Conservation (phyloP, 805 yeast genomes). For the Saturnispora saitoi region DNA sequence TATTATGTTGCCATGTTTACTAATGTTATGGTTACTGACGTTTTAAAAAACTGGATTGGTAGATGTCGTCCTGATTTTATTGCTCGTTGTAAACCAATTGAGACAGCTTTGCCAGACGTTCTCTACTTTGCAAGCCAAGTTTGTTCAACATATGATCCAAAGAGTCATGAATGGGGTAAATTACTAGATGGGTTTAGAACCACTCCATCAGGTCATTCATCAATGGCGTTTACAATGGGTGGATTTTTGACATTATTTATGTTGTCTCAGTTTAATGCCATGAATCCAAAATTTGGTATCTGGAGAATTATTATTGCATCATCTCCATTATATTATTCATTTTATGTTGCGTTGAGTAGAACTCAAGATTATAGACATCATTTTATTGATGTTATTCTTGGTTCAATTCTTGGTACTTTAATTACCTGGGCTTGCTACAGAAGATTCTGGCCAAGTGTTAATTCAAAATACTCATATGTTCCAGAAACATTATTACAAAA, state of each 20-base stretch:
- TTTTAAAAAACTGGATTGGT: slow-evolving; percentile 77
- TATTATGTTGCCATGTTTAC: slow-evolving; percentile 49
- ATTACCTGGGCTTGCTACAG: slow-evolving; percentile 53
- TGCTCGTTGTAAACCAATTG: slow-evolving; percentile 69
- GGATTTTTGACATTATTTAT: slow-evolving; percentile 59
- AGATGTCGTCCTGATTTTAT: slow-evolving; percentile 89
- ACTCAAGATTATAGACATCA: slow-evolving; percentile 94
- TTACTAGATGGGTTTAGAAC: slow-evolving; percentile 70
- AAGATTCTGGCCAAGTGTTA: slow-evolving; percentile 41
- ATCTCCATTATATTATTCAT: slow-evolving; percentile 60
- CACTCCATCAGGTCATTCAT: slow-evolving; percentile 77
- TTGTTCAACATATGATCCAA: slow-evolving; percentile 46
- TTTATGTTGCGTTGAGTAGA: slow-evolving; percentile 72
- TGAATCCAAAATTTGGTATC: slow-evolving; percentile 38
- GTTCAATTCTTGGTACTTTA: slow-evolving; percentile 55
- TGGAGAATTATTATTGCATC: slow-evolving; percentile 52
- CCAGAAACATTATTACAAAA: slow-evolving; percentile 23
- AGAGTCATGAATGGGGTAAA: slow-evolving; percentile 13
- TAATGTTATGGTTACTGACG: slow-evolving; percentile 59
- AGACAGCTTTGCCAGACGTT: slow-evolving; percentile 45
- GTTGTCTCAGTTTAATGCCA: slow-evolving; percentile 47
- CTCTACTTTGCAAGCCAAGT: slow-evolving; percentile 56
- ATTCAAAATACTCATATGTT: slow-evolving; percentile 29
- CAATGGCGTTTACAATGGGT: slow-evolving; percentile 59
- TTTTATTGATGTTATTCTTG: slow-evolving; percentile 72